Conservation (phyloP, 192 early-diverging fungal genomes). For the Chytriomyces hyalinus region DNA sequence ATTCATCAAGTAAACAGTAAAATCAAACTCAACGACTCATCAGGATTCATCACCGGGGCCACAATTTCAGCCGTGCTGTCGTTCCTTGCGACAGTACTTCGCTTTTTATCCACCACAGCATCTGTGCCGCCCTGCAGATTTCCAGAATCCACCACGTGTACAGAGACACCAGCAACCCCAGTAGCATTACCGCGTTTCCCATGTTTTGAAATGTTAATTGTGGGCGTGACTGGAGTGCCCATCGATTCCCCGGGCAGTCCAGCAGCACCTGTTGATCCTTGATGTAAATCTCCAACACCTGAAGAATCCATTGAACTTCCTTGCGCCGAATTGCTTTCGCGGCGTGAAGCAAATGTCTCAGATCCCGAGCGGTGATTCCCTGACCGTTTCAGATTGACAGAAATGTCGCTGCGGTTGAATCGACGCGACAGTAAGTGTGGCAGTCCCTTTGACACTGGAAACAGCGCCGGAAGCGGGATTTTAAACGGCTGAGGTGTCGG, state of each 20-base stretch:
- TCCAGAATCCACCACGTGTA: neutral
- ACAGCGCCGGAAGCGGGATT: conserved; percentile 4
- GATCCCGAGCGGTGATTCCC: neutral
- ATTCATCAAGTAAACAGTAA: neutral
- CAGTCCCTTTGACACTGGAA: conserved; percentile 13
- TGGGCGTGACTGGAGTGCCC: too few relatives aligned
- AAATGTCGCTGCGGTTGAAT: conserved; percentile 1
- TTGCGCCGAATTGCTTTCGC: too few relatives aligned
- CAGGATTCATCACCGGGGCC: conserved; percentile 19
- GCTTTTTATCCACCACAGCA: neutral
- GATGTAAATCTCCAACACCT: too few relatives aligned
- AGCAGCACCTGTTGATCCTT: neutral
- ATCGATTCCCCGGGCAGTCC: neutral
- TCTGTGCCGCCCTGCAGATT: neutral
- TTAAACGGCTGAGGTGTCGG: neutral
- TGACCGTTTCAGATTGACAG: neutral
- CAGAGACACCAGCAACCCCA: neutral
- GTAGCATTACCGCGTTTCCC: too few relatives aligned
- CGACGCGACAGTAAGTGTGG: conserved; percentile 17
- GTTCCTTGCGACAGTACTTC: neutral
- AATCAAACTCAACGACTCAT: conserved; percentile 25
- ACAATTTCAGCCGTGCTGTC: conserved; percentile 13
- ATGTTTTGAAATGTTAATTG: too few relatives aligned
- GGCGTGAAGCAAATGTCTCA: too few relatives aligned
- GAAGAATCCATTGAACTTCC: too few relatives aligned